These are phyloP conservation scores for Cyberlindnera euphorbiiphila DNA, from an alignment of 805 yeast genomes.

Conservation along the genomic window DNA sequence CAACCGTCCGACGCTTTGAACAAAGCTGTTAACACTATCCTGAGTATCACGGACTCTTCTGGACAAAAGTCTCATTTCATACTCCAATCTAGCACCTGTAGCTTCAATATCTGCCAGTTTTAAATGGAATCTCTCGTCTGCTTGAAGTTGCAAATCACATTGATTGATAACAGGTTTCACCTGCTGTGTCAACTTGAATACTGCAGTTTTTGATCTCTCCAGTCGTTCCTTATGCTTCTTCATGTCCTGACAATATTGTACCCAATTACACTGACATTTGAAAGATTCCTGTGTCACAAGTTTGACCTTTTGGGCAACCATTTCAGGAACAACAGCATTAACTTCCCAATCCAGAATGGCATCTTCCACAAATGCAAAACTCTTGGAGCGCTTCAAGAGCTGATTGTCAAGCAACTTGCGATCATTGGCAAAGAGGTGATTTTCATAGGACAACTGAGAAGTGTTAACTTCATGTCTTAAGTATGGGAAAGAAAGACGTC, in stretches of 20 bases:
- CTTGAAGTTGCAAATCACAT: slow-evolving; percentile 22
- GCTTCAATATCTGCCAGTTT: slow-evolving; percentile 50
- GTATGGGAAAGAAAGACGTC: slow-evolving; percentile 41
- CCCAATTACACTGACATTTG: background rate
- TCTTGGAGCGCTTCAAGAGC: slow-evolving; percentile 31
- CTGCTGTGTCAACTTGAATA: slow-evolving; percentile 13
- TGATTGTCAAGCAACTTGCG: slow-evolving; percentile 1
- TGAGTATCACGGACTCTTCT: slow-evolving; percentile 66
- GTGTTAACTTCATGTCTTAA: slow-evolving; percentile 32
- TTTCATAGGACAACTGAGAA: slow-evolving; percentile 25
- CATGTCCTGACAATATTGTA: slow-evolving; percentile 2
- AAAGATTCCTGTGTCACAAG: slow-evolving; percentile 5
- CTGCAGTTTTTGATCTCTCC: slow-evolving; percentile 2
- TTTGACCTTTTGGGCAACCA: slow-evolving; percentile 14
- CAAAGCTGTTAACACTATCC: slow-evolving; percentile 48
- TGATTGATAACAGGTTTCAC: slow-evolving; percentile 19
- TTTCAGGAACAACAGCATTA: slow-evolving; percentile 11
- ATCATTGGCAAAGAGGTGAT: slow-evolving; percentile 17
- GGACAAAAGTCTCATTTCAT: slow-evolving; percentile 57
- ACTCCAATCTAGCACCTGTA: slow-evolving; percentile 55
- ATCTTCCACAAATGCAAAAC: slow-evolving; percentile 34
- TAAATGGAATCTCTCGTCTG: slow-evolving; percentile 31
- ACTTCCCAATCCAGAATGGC: slow-evolving; percentile 12
- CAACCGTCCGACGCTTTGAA: slow-evolving; percentile 32
- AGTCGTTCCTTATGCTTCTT: slow-evolving; percentile 1